Percentiles rank a stretch among this genome's conserved stretches.
phyloP scores from a whole-genome alignment of 352 stramenopile species.

The Globisporangium perplexum region DNA sequence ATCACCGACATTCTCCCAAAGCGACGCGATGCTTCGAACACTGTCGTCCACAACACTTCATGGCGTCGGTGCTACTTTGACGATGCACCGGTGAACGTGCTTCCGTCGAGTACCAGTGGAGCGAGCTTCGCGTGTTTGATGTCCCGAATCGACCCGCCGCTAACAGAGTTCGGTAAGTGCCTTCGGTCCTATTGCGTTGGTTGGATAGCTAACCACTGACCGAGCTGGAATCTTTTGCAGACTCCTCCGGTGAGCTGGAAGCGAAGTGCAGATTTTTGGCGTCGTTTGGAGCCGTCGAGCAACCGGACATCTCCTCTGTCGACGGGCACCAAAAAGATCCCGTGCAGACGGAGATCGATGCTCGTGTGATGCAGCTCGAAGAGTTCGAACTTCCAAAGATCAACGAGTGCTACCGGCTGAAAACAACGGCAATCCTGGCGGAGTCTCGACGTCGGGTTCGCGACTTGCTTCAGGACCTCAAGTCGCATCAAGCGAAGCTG shows the following conservation, averaged over 20 bases:
- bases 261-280: constrained; percentile 39
- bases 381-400: constrained; percentile 42
- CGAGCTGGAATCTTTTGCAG: constrained; percentile 14
- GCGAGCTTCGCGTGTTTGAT: constrained; percentile 11
- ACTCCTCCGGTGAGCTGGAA: constrained; percentile 33
- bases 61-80: constrained; percentile 43
- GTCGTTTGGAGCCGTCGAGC: constrained; percentile 37
- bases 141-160: constrained; percentile 24
- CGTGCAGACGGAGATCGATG: constrained; percentile 46
- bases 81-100: constrained; percentile 23
- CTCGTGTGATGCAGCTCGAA: constrained; percentile 30
- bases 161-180: constrained; percentile 36
- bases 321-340: constrained; percentile 8
- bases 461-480: constrained; percentile 21
- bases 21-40: constrained; percentile 23
- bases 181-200: background rate
- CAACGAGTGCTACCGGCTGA: constrained; percentile 39
- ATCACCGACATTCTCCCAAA: constrained; percentile 26
- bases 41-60: constrained; percentile 40
- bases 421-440: constrained; percentile 37
- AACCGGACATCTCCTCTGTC: constrained; percentile 21
- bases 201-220: background rate
- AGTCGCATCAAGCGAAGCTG: constrained; percentile 8
- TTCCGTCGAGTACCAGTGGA: constrained; percentile 15
- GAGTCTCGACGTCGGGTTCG: constrained; percentile 28